These are phyloP conservation scores for Sutorius eximius DNA, from an alignment of 1,284 basidiomycete species.

Conservation along the genomic window DNA sequence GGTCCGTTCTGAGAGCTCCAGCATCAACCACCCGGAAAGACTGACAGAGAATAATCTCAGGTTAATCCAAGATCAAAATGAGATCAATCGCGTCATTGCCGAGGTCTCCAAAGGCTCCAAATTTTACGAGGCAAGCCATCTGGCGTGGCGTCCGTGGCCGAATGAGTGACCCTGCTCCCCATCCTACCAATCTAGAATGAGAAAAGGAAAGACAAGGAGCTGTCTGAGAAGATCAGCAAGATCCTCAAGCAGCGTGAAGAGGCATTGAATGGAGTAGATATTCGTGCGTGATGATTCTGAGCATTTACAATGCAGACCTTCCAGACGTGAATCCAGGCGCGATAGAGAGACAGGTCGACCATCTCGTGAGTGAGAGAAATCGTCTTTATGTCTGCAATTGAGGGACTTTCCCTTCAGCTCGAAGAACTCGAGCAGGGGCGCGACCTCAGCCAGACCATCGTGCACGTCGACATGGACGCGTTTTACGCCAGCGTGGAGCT, in stretches of 20 bases:
- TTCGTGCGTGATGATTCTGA: conserved; percentile 46
- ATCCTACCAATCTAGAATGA: conserved; percentile 58
- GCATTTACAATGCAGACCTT: neutral
- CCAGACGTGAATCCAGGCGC: conserved; percentile 15
- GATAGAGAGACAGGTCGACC: conserved; percentile 31
- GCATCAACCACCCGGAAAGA: neutral
- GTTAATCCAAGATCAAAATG: conserved; percentile 73
- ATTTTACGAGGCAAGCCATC: conserved; percentile 67
- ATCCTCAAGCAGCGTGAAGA: conserved; percentile 70
- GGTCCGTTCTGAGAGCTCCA: conserved; percentile 43
- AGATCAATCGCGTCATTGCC: conserved; percentile 78
- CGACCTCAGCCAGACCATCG: conserved; percentile 81
- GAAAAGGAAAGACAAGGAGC: conserved; percentile 78
- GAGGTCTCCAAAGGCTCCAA: conserved; percentile 82
- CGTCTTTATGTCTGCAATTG: conserved; percentile 36
- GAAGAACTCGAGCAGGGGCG: conserved; percentile 73
- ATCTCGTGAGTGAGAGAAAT: conserved; percentile 21
- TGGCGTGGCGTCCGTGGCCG: neutral
- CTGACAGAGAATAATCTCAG: conserved; percentile 37
- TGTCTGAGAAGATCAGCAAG: conserved; percentile 68
- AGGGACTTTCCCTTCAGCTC: conserved; percentile 47
- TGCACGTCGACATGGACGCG: conserved; percentile 88
- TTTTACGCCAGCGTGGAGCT: conserved; percentile 77
- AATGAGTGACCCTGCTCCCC: conserved; percentile 7
- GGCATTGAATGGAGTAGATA: conserved; percentile 52